A percentile compares a stretch with the other conserved stretches of the same genome.
Conservation (phyloP, 371 early-diverging fungal species). For the Nosema muscidifuracis region DNA sequence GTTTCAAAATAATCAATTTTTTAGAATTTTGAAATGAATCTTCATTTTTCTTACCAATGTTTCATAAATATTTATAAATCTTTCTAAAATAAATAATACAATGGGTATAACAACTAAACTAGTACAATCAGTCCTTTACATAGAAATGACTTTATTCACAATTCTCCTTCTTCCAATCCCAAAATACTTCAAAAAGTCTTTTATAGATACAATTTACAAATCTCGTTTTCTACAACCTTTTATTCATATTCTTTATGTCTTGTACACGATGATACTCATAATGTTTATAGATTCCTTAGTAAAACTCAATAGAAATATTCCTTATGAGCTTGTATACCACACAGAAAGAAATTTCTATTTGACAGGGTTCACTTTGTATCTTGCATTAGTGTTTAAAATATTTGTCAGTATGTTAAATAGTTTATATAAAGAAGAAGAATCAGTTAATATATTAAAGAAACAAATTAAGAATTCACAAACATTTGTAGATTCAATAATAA, state of each 20-base stretch:
- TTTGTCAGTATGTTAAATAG: slow-evolving; percentile 20
- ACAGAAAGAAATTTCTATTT: slow-evolving; percentile 50
- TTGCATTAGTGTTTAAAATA: slow-evolving; percentile 31
- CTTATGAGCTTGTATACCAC: slow-evolving; percentile 34
- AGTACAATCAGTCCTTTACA: slow-evolving; percentile 26
- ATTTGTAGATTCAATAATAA: slow-evolving; percentile 37
- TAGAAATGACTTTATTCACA: slow-evolving; percentile 28
- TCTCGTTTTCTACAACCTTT: slow-evolving; percentile 8
- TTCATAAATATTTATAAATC: background rate
- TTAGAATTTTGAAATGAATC: no score
- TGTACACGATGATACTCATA: slow-evolving; percentile 44
- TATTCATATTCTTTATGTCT: slow-evolving; percentile 34
- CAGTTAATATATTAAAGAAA: slow-evolving; percentile 23
- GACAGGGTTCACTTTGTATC: slow-evolving; percentile 47
- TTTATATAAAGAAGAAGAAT: slow-evolving; percentile 29
- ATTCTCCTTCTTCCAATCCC: slow-evolving; percentile 32
- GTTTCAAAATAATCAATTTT: no score
- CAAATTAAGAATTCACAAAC: slow-evolving; percentile 40
- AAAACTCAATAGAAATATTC: slow-evolving; percentile 10
- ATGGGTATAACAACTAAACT: background rate
- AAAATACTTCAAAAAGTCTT: slow-evolving; percentile 11
- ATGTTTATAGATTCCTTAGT: slow-evolving; percentile 42
- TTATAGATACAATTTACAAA: slow-evolving; percentile 10
- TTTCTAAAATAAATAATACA: background rate
- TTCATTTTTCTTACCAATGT: no score